Conservation (phyloP, 2,329 filamentous ascomycete genomes). For the Fusarium nygamai region DNA sequence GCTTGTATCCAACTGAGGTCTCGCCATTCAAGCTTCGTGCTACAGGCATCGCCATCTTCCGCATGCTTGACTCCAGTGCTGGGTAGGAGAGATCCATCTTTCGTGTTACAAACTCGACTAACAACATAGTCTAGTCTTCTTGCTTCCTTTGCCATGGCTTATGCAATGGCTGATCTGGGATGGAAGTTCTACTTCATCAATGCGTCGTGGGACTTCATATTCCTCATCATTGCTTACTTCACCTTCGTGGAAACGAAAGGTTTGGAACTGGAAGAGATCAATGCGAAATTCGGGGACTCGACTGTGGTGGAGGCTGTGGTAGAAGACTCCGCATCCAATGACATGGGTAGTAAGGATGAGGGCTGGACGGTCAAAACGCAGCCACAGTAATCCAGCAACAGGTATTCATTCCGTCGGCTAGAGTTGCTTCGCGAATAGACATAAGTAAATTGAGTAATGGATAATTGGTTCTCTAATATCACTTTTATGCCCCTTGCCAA, state of each 20-base stretch:
- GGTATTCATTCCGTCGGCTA: background rate
- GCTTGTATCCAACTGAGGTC: background rate
- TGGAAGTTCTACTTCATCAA: slow-evolving; percentile 7
- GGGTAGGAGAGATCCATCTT: background rate
- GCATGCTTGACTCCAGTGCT: background rate
- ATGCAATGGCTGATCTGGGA: background rate
- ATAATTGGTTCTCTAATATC: background rate
- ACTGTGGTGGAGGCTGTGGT: background rate
- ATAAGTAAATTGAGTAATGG: fast-evolving
- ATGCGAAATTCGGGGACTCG: background rate
- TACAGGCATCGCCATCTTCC: background rate
- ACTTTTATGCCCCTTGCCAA: too few relatives aligned
- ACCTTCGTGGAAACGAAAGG: background rate
- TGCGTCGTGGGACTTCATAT: background rate
- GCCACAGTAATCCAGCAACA: background rate
- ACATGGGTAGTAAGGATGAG: background rate
- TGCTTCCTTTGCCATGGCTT: background rate
- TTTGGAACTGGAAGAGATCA: background rate
- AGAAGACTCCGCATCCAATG: background rate
- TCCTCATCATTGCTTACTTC: background rate
- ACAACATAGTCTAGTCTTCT: background rate
- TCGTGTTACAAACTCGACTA: background rate
- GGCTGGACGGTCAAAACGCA: background rate
- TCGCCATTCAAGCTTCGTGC: background rate
- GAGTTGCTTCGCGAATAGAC: fast-evolving